A percentile compares a stretch with the other conserved stretches of the same genome.
Conservation (phyloP, 2,329 filamentous ascomycete genomes). For the Sarocladium brachiariae region DNA sequence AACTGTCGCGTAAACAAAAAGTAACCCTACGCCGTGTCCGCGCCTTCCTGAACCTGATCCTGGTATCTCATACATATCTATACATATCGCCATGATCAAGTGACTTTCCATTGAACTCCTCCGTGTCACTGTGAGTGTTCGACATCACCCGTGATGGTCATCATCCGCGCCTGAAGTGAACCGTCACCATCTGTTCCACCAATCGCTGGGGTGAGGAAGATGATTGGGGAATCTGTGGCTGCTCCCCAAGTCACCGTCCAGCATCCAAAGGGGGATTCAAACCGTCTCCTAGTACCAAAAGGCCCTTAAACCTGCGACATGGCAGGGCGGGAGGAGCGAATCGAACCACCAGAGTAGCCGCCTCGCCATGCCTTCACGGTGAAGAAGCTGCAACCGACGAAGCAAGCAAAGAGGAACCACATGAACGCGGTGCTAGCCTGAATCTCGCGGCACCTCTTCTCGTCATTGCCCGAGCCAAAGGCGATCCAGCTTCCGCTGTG, state of each 20-base stretch:
- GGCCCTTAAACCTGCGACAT: slow-evolving; percentile 45
- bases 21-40: not conserved
- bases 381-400: slow-evolving; percentile 50
- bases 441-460: slow-evolving; percentile 65
- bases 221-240: too few relatives aligned
- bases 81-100: slow-evolving; percentile 4
- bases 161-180: not conserved
- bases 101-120: not conserved
- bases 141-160: not conserved
- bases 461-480: slow-evolving; percentile 46
- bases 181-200: not conserved
- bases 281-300: not conserved
- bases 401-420: slow-evolving; percentile 68
- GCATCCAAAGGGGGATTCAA: too few relatives aligned
- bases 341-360: slow-evolving; percentile 33
- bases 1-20: not conserved
- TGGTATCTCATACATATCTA: slow-evolving; percentile 8
- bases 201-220: too few relatives aligned
- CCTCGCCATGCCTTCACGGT: slow-evolving; percentile 46
- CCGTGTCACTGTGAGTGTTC: not conserved
- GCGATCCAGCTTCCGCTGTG: slow-evolving; percentile 47
- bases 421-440: slow-evolving; percentile 70
- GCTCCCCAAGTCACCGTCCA: too few relatives aligned
- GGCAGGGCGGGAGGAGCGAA: slow-evolving; percentile 34
- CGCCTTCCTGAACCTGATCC: not conserved